A percentile compares a stretch with the other conserved stretches of the same genome.
These are phyloP conservation scores for Alternaria novae-zelandiae DNA, from an alignment of 2,329 filamentous ascomycete genomes.

Conservation along the genomic window DNA sequence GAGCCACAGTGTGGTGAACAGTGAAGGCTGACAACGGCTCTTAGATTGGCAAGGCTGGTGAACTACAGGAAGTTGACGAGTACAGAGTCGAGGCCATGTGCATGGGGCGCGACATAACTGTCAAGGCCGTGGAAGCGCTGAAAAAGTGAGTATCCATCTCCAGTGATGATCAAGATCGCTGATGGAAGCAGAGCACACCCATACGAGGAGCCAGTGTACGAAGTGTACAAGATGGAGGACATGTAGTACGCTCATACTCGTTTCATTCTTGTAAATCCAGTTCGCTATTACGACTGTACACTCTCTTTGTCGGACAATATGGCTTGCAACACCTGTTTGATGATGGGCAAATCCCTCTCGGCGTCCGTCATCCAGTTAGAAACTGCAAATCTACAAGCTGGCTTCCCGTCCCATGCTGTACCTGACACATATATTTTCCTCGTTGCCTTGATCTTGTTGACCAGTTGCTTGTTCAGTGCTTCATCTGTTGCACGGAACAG, in stretches of 20 bases:
- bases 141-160: conserved; percentile 56
- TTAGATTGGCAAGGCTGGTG: conserved; percentile 63
- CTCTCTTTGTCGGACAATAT: conserved; percentile 13
- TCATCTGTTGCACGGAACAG: conserved; percentile 76
- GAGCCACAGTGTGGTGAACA: not conserved
- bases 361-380: conserved; percentile 82
- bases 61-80: conserved; percentile 66
- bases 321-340: conserved; percentile 67
- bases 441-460: conserved; percentile 73
- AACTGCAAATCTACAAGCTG: conserved; percentile 82
- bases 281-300: not conserved
- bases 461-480: conserved; percentile 69
- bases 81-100: conserved; percentile 69
- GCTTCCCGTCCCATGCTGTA: conserved; percentile 75
- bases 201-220: conserved; percentile 55
- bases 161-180: not conserved
- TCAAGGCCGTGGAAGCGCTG: conserved; percentile 66
- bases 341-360: conserved; percentile 68
- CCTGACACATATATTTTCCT: conserved; percentile 82
- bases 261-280: not conserved
- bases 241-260: conserved; percentile 32
- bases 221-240: conserved; percentile 56
- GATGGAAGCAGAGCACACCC: conserved; percentile 49
- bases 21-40: not conserved
- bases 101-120: conserved; percentile 63